Percentiles rank a stretch among this genome's conserved stretches.
Conservation (phyloP, 75 land plant genomes). For the Pinus albicaulis region DNA sequence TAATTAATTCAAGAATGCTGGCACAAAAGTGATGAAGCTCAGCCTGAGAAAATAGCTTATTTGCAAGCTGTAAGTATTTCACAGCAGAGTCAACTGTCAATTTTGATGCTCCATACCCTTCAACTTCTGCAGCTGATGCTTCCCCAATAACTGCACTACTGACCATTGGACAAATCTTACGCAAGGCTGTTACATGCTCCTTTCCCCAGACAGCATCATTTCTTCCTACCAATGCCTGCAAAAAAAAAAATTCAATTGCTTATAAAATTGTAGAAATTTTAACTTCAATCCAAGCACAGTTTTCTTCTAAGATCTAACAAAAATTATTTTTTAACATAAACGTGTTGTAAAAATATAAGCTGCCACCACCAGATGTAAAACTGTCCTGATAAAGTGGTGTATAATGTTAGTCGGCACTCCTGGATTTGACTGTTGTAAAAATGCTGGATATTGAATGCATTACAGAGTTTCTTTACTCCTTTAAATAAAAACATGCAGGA, state of each 20-base stretch:
- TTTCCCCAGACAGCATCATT: conserved; percentile 95
- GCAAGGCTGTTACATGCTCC: conserved; percentile 77
- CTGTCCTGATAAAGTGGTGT: too few species aligned
- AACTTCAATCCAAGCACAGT: neutral
- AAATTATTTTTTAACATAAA: neutral
- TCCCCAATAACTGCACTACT: conserved; percentile 73
- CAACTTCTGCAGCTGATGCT: conserved; percentile 96
- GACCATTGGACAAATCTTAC: conserved; percentile 98
- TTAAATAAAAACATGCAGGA: neutral
- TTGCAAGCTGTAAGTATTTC: conserved; percentile 95
- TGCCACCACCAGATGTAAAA: neutral
- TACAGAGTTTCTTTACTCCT: neutral
- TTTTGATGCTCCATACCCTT: conserved; percentile 99
- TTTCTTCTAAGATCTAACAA: neutral
- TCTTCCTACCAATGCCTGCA: conserved; percentile 89
- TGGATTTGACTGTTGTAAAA: too few species aligned
- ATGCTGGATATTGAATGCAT: too few species aligned
- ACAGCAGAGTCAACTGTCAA: conserved; percentile 99
- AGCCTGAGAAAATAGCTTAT: conserved; percentile 95
- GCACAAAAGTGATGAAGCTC: conserved; percentile 98
- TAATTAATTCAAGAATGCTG: conserved; percentile 89
- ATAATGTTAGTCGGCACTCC: too few species aligned
- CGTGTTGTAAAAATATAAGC: neutral
- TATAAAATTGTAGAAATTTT: neutral
- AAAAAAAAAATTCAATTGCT: neutral